These are phyloP conservation scores for Staphylotrichum tortipilum DNA, from an alignment of 495 filamentous ascomycete species.

Conservation along the genomic window DNA sequence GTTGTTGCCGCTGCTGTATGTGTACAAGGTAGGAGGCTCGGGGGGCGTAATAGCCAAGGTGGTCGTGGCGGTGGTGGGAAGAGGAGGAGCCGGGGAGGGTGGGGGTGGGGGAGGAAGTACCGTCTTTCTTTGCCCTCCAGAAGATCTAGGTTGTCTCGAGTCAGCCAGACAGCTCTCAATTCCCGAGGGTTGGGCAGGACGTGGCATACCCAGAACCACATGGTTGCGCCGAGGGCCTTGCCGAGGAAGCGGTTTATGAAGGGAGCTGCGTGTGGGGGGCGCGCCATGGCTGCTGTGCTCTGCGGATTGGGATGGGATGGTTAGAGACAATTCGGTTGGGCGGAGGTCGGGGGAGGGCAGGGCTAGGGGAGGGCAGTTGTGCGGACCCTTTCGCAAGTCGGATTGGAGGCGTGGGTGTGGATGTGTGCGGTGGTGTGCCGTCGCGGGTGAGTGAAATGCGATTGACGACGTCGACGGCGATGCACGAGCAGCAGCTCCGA, in stretches of 20 bases:
- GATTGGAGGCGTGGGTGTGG: slow-evolving; percentile 1
- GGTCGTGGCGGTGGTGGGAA: too few relatives aligned
- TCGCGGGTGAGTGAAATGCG: neutral
- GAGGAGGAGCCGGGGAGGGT: too few relatives aligned
- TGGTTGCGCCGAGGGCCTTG: slow-evolving; percentile 81
- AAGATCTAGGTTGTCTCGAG: slow-evolving; percentile 52
- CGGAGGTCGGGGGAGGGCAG: too few relatives aligned
- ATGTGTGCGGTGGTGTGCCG: slow-evolving; percentile 1
- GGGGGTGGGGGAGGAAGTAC: slow-evolving; percentile 26
- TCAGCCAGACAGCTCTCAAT: neutral
- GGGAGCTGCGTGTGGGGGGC: slow-evolving; percentile 15
- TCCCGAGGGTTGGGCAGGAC: too few relatives aligned
- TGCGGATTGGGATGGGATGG: neutral
- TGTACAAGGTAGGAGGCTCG: too few relatives aligned
- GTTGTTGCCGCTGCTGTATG: neutral
- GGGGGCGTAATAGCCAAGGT: too few relatives aligned
- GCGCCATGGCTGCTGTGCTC: slow-evolving; percentile 19
- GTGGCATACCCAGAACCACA: slow-evolving; percentile 99
- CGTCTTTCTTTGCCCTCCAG: slow-evolving; percentile 93
- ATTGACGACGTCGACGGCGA: too few relatives aligned
- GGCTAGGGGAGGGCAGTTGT: too few relatives aligned
- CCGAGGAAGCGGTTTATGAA: slow-evolving; percentile 76
- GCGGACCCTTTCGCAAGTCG: slow-evolving; percentile 3
- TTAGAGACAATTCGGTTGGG: neutral
- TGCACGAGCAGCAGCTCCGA: too few relatives aligned